A percentile compares a stretch with the other conserved stretches of the same genome.
Conservation (phyloP, 192 early-diverging fungal species). For the Linnemannia schmuckeri region DNA sequence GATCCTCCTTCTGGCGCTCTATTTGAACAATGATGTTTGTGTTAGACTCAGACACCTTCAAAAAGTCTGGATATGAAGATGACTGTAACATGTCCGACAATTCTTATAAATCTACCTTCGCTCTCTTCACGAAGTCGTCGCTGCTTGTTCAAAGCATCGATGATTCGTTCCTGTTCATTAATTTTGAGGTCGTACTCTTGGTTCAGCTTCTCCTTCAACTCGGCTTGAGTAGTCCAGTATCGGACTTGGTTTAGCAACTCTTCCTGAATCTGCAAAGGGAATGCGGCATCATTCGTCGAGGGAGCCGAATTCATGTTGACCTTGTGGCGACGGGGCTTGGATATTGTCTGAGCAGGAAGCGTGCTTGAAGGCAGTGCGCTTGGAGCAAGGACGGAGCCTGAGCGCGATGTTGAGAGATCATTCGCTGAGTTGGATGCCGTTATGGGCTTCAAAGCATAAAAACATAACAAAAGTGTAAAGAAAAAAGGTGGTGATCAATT, state of each 20-base stretch:
- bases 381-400: slow-evolving; percentile 26
- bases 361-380: slow-evolving; percentile 36
- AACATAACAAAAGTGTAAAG: background rate
- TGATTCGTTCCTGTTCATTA: slow-evolving; percentile 64
- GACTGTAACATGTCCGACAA: background rate
- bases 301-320: slow-evolving; percentile 28
- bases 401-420: slow-evolving; percentile 15
- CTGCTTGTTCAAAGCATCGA: slow-evolving; percentile 64
- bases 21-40: slow-evolving; percentile 1
- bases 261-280: slow-evolving; percentile 53
- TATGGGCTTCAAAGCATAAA: slow-evolving; percentile 13
- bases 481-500: background rate
- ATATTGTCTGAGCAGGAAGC: slow-evolving; percentile 34
- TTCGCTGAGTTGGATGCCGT: slow-evolving; percentile 1
- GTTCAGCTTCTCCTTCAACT: slow-evolving; percentile 51
- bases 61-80: background rate
- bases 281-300: slow-evolving; percentile 33
- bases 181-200: slow-evolving; percentile 65
- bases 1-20: slow-evolving; percentile 68
- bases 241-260: slow-evolving; percentile 53
- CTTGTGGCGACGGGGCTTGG: slow-evolving; percentile 52
- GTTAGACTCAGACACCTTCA: background rate
- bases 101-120: slow-evolving; percentile 57
- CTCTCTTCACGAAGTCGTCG: slow-evolving; percentile 65
- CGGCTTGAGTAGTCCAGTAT: slow-evolving; percentile 53